A percentile compares a stretch with the other conserved stretches of the same genome.
Evolutionary conservation across 1,284 basidiomycete genomes (phyloP).

Genomic region (Cutaneotrichosporon cyanovorans): DNA sequence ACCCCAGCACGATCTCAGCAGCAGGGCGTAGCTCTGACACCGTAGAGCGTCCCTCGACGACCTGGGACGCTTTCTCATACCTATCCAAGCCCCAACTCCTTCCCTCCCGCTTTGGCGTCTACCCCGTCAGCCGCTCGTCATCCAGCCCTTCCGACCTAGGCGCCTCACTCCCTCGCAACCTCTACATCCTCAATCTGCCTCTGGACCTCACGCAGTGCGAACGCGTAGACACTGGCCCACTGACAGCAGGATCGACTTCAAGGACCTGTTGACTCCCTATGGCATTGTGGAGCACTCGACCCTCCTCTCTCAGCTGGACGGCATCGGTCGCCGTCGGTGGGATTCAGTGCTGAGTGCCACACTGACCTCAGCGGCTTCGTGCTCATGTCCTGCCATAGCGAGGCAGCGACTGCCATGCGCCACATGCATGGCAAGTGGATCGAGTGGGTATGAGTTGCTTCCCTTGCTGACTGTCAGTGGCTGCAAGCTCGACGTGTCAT

Average conservation of each 20-base stretch:
- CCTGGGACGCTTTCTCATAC: conserved; percentile 11
- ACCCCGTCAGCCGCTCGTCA: background rate
- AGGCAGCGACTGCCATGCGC: conserved; percentile 31
- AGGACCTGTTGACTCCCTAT: conserved; percentile 25
- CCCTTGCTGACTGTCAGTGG: conserved; percentile 23
- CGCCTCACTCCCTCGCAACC: conserved; percentile 29
- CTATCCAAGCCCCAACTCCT: background rate
- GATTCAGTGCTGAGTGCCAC: background rate
- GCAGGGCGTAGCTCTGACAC: background rate
- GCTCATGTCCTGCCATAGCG: conserved; percentile 34
- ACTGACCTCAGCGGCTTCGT: conserved; percentile 31
- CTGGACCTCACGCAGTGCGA: conserved; percentile 37
- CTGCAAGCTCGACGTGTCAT: conserved; percentile 38
- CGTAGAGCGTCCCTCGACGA: conserved; percentile 9
- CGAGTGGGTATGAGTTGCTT: conserved; percentile 21
- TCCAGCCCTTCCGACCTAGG: conserved; percentile 6
- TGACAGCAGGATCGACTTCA: conserved; percentile 32
- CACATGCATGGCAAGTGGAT: conserved; percentile 32
- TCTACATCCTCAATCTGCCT: conserved; percentile 39
- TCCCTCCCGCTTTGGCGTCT: conserved; percentile 4
- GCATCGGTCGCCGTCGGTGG: conserved; percentile 32
- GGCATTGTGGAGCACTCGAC: conserved; percentile 40
- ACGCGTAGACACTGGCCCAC: background rate
- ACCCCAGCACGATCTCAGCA: conserved; percentile 13
- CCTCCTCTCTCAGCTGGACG: conserved; percentile 39